Percentiles rank a stretch among this genome's conserved stretches.
Conservation (phyloP, 345 rosid species). For the Pugionium dolabratum region DNA sequence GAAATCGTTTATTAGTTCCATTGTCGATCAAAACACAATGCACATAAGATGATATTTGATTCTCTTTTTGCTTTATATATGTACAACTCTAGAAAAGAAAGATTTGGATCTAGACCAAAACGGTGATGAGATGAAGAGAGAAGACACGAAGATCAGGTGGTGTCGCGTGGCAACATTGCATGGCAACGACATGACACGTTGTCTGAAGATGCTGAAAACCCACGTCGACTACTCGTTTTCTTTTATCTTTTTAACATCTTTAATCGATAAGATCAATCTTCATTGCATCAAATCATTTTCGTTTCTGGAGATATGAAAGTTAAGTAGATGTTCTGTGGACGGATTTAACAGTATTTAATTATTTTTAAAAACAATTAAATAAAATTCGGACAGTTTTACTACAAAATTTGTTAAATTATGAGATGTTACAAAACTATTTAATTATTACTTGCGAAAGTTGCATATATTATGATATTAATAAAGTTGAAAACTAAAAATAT, state of each 20-base stretch:
- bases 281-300: no score
- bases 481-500: no score
- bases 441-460: no score
- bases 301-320: no score
- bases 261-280: conserved; percentile 38
- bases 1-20: conserved; percentile 51
- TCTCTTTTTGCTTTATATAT: not conserved
- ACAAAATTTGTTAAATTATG: no score
- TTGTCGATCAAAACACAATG: conserved; percentile 15
- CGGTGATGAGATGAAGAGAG: conserved; percentile 30
- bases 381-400: no score
- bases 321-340: no score
- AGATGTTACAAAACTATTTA: no score
- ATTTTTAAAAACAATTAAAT: no score
- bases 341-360: no score
- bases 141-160: conserved; percentile 29
- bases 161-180: conserved; percentile 47
- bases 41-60: not conserved
- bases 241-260: conserved; percentile 14
- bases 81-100: not conserved
- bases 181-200: conserved; percentile 50
- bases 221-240: conserved; percentile 14
- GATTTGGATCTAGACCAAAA: not conserved
- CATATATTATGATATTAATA: no score
- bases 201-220: conserved; percentile 19